Conservation (phyloP, 2,329 filamentous ascomycete species). For the Nemania abortiva region DNA sequence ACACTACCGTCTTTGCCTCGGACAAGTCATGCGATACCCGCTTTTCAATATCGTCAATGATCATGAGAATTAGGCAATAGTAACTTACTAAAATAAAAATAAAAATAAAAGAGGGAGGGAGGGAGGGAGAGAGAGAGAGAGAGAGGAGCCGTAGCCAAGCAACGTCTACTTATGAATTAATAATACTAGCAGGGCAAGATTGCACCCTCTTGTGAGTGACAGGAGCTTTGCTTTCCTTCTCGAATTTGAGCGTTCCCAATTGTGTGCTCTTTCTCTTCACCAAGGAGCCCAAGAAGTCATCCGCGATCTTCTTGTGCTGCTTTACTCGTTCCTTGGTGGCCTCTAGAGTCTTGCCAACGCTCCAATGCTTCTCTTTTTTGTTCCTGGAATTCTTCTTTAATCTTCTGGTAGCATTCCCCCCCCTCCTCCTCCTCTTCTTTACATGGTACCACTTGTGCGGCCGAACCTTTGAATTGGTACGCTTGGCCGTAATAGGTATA, state of each 20-base stretch:
- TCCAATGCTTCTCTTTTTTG: constrained; percentile 2
- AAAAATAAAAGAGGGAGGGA: too few species aligned
- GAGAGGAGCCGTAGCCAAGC: background rate
- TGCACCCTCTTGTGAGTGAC: constrained; percentile 19
- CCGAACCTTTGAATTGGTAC: constrained; percentile 12
- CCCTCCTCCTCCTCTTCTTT: constrained; percentile 13
- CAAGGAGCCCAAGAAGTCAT: constrained; percentile 10
- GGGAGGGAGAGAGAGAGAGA: background rate
- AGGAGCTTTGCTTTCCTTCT: background rate
- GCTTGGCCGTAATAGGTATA: constrained; percentile 7
- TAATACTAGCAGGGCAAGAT: constrained; percentile 26
- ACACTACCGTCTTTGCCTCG: too few species aligned
- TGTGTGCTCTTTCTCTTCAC: constrained; percentile 27
- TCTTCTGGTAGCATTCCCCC: background rate
- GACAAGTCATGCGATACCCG: too few species aligned
- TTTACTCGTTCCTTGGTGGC: constrained; percentile 7
- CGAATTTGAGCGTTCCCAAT: constrained; percentile 1
- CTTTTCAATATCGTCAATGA: background rate
- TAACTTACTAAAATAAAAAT: too few species aligned
- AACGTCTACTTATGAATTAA: constrained; percentile 2
- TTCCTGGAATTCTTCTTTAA: constrained; percentile 6
- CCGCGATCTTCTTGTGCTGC: constrained; percentile 1
- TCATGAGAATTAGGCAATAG: background rate
- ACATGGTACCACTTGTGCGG: constrained; percentile 27
- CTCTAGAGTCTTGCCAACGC: constrained; percentile 1